These are phyloP conservation scores for Sporothrix phasma DNA, from an alignment of 2,329 filamentous ascomycete genomes.

Conservation along the genomic window DNA sequence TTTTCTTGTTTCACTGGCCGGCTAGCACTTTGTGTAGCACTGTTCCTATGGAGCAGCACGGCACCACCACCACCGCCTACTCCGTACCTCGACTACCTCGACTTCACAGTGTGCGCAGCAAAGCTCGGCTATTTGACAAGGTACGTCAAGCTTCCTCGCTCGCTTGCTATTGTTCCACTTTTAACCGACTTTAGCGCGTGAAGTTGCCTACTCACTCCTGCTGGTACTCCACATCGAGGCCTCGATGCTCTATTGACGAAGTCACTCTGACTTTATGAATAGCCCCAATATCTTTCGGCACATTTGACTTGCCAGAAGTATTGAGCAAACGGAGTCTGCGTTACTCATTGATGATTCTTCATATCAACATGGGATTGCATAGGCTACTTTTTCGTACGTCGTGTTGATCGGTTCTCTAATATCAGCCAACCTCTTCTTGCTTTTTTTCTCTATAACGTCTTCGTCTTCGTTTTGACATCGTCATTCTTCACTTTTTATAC, in stretches of 20 bases:
- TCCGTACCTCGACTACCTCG: background rate
- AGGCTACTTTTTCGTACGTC: background rate
- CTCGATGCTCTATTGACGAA: slow-evolving; percentile 8
- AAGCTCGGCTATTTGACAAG: too few relatives aligned
- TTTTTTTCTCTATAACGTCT: background rate
- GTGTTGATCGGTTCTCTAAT: background rate
- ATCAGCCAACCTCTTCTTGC: background rate
- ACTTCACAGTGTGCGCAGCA: background rate
- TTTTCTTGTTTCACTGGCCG: background rate
- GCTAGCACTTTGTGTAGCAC: background rate
- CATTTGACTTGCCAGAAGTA: background rate
- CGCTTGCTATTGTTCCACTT: slow-evolving; percentile 16
- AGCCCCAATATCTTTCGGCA: background rate
- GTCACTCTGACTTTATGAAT: background rate
- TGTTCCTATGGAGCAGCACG: background rate
- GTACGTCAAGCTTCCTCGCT: background rate
- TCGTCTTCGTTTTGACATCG: background rate
- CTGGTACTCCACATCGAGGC: slow-evolving; percentile 5
- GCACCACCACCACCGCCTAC: too few relatives aligned
- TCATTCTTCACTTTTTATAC: background rate
- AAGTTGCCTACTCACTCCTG: background rate
- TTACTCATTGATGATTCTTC: background rate
- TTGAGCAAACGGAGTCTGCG: background rate
- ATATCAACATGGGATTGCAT: background rate
- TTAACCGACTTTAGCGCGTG: background rate